These are phyloP conservation scores for Aspergillus leporis DNA, from an alignment of 495 filamentous ascomycete genomes.

Conservation along the genomic window DNA sequence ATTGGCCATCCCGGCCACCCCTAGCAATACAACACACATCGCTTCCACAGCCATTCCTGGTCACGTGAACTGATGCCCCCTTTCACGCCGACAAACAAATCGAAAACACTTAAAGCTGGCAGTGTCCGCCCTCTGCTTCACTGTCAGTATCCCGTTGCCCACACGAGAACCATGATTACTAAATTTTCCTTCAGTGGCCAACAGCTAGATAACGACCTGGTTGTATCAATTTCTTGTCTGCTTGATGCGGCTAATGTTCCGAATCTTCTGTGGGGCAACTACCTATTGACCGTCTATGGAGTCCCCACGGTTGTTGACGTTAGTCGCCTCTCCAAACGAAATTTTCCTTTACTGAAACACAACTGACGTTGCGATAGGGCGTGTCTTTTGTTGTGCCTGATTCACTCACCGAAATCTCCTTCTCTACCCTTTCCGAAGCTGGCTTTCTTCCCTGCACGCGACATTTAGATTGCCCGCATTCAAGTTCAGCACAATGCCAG, in stretches of 20 bases:
- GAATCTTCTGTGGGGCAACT: conserved; percentile 31
- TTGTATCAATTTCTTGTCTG: conserved; percentile 16
- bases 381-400: conserved; percentile 24
- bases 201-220: conserved; percentile 13
- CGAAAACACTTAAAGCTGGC: background rate
- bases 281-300: conserved; percentile 27
- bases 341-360: background rate
- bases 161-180: conserved; percentile 5
- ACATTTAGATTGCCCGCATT: conserved; percentile 13
- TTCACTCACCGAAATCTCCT: conserved; percentile 16
- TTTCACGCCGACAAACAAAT: too few species aligned
- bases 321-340: conserved; percentile 4
- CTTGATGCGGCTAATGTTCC: conserved; percentile 15
- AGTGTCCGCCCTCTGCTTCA: background rate
- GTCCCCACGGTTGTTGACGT: conserved; percentile 29
- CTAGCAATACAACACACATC: too few species aligned
- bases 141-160: background rate
- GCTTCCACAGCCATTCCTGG: too few species aligned
- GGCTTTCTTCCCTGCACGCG: conserved; percentile 22
- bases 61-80: too few species aligned
- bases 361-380: conserved; percentile 17
- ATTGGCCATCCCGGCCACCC: too few species aligned
- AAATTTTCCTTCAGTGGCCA: conserved; percentile 17
- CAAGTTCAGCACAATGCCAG: conserved; percentile 4
- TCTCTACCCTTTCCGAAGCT: conserved; percentile 17